Evolutionary conservation across 768 basidiomycete species (phyloP), one percentile per base, ranked within the genome.

Genomic region (Boletus bicolor): DNA sequence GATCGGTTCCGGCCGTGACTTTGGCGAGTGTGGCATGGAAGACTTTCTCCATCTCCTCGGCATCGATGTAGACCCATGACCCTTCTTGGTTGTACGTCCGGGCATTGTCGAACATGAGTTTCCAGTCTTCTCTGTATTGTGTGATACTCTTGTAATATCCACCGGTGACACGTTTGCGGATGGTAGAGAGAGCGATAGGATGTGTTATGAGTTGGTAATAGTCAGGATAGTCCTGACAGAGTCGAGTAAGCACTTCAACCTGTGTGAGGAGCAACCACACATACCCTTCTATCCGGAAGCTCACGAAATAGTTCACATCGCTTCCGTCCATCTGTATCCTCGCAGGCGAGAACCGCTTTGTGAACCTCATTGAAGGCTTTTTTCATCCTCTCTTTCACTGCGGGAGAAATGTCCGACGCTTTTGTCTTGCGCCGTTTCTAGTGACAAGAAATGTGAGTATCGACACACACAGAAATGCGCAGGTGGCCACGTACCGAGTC

Each of bases 61-160:
- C 94, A 58, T 96, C 93, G 57, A 89, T 79, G 72, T 94, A 96
- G 37, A 97, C 93, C 89, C 91, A 93, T 0, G 93, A 95, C 2
- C 89, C 93, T 72, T 96, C 93, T 71, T 89, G 87, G 70, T 98
- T 98, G 78, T 93, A 98, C 43, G 84, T 89, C 64, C 90, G 82
- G 5, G 96, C 95, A 65, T 98, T 98, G 71, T 84, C 81, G 72
- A 95, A 98, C 89, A 99, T 94, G 53, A 93, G 80, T 61, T 81
- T 81, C 85, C 88, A 93, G 70, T 96, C 93, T 44, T 84, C 82
- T 54, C 82, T 77, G 75, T 85, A 93, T 54, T 81, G 76, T 35
- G 80, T 74, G 36, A 94, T 82, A 38, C 73, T 83, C 77, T 91
- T 92, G 77, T 93, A 93, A 53, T 81, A 77, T 44, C 79, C 77